These are phyloP conservation scores for Tricholoma sp. DNA, from an alignment of 768 basidiomycete genomes.

Conservation along the genomic window DNA sequence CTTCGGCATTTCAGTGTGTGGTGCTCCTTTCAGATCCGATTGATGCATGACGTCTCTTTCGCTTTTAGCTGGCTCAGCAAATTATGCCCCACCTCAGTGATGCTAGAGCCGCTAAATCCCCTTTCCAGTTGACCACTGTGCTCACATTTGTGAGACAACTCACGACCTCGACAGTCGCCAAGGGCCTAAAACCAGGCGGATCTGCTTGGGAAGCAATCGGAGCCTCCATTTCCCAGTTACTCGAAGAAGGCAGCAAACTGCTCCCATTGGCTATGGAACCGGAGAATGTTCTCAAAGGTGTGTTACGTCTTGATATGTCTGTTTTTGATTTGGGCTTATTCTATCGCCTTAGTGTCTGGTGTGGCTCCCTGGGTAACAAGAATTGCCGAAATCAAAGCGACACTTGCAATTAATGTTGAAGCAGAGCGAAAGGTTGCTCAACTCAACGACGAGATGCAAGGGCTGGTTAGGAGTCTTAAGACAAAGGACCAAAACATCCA, in stretches of 20 bases:
- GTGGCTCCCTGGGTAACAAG: slow-evolving; percentile 83
- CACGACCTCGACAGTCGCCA: slow-evolving; percentile 64
- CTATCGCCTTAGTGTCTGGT: slow-evolving; percentile 49
- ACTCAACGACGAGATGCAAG: slow-evolving; percentile 87
- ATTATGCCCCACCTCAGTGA: slow-evolving; percentile 85
- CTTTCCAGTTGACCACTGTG: slow-evolving; percentile 73
- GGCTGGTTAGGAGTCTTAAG: slow-evolving; percentile 78
- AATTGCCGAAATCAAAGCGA: slow-evolving; percentile 78
- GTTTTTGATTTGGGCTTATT: not conserved
- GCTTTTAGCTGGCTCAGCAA: slow-evolving; percentile 77
- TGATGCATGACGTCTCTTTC: not conserved
- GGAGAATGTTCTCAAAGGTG: slow-evolving; percentile 79
- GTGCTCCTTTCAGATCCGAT: not conserved
- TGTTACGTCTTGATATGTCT: slow-evolving; percentile 16
- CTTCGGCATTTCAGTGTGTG: slow-evolving; percentile 80
- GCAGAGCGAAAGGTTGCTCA: slow-evolving; percentile 85
- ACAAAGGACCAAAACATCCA: slow-evolving; percentile 88
- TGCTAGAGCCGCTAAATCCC: slow-evolving; percentile 67
- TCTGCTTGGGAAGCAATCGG: slow-evolving; percentile 78
- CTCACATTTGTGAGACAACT: slow-evolving; percentile 70
- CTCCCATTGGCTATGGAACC: slow-evolving; percentile 68
- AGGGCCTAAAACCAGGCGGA: slow-evolving; percentile 57
- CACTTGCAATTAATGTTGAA: slow-evolving; percentile 81
- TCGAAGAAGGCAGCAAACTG: slow-evolving; percentile 65
- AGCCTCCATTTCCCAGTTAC: slow-evolving; percentile 62